Base-by-base conservation (phyloP, 164 flowering plant species). In the Tetracentron sinense region DNA sequence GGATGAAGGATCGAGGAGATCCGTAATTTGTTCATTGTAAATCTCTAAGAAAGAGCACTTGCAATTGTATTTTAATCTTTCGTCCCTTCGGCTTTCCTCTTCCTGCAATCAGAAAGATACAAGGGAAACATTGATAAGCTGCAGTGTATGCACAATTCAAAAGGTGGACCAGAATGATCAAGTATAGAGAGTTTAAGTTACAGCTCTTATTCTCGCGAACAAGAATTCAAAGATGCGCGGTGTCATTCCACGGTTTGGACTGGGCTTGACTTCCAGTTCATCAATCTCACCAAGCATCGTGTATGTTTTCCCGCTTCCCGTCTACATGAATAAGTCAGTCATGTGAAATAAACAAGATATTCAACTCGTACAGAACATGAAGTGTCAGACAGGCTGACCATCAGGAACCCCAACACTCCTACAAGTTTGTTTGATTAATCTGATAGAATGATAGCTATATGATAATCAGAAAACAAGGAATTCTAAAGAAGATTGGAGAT, bases 1-100 rank as follows among this genome's bases (percentile, higher is more conserved):
- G 26, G 96, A 85, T 54, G 90, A 84, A 21, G 99, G 95, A 73
- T 95, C 97, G 35, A 95, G 92, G 56, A 92, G 99, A 76, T 95
- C 99, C 8, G 93, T 84, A 47, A 95, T 87, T 73, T 95, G 99
- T 72, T 95, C 99, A 75, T 95, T 95, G 78, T 95, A 92, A 29
- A 95, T 95, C 83, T 95, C 99, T 58, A 92, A 70, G 76, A 95
- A 95, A 19, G 99, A 95, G 71, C 99, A 95, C 76, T 84, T 92
- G 85, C 99, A 95, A 71, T 72, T 76, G 72, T 90, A 95, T 67
- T 76, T 81, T 58, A 92, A 48, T 50, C 73, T 85, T 65, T 95
- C 97, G 76, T 89, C 98, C 52, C 75, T 80, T 12, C 97, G 81
- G 68, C 80, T 84, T 79, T 95, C 97, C 72, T 95, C 99, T 78